Conservation (phyloP, 179 eudicot genomes). For the Gypsophila paniculata region DNA sequence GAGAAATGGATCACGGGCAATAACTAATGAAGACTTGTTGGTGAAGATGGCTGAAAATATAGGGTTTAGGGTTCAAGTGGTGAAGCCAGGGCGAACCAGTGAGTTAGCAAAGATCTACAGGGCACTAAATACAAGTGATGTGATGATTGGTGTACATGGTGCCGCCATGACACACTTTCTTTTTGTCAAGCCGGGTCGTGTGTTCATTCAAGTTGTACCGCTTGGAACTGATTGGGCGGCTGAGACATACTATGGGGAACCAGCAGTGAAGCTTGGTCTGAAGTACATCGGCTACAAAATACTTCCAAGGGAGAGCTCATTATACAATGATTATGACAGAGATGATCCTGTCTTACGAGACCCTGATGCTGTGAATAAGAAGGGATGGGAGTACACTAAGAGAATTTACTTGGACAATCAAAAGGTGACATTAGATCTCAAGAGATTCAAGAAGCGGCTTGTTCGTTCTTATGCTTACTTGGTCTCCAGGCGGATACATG, state of each 20-base stretch:
- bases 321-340: slow-evolving; percentile 51
- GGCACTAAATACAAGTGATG: slow-evolving; percentile 67
- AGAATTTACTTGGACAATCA: slow-evolving; percentile 66
- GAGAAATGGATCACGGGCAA: slow-evolving; percentile 66
- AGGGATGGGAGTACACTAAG: slow-evolving; percentile 83
- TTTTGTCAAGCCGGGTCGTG: slow-evolving; percentile 64
- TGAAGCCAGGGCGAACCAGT: slow-evolving; percentile 46
- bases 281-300: slow-evolving; percentile 71
- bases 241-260: slow-evolving; percentile 76
- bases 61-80: slow-evolving; percentile 57
- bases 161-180: slow-evolving; percentile 94
- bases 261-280: slow-evolving; percentile 69
- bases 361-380: slow-evolving; percentile 54
- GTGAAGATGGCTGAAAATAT: slow-evolving; percentile 62
- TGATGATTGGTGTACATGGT: slow-evolving; percentile 85
- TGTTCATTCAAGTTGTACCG: slow-evolving; percentile 79
- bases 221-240: slow-evolving; percentile 95
- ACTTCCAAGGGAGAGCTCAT: slow-evolving; percentile 71
- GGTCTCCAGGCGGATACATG: slow-evolving; percentile 1
- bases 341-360: slow-evolving; percentile 64
- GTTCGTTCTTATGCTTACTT: slow-evolving; percentile 52
- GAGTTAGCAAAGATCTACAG: slow-evolving; percentile 77
- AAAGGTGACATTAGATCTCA: slow-evolving; percentile 55
- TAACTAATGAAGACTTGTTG: slow-evolving; percentile 54
- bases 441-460: slow-evolving; percentile 56